Evolutionary conservation across 1,284 basidiomycete species (phyloP).

Genomic region (Megacollybia platyphylla): DNA sequence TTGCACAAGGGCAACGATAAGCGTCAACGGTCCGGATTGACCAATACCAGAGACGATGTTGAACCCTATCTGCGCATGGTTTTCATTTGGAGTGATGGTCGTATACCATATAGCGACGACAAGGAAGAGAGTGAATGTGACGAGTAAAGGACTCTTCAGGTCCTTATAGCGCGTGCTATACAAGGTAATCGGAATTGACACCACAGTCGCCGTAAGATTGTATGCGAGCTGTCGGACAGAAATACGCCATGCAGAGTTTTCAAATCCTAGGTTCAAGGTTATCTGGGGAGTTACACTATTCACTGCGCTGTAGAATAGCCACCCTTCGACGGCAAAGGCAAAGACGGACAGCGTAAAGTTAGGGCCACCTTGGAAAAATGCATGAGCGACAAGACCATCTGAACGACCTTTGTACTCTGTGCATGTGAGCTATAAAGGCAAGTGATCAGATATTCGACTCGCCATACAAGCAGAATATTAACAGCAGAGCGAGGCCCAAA

Average conservation of each 20-base stretch:
- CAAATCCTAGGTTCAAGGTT: constrained; percentile 8
- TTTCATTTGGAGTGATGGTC: constrained; percentile 9
- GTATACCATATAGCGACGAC: constrained; percentile 10
- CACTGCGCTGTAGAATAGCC: constrained; percentile 9
- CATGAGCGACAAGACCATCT: constrained; percentile 9
- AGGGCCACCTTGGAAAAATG: constrained; percentile 9
- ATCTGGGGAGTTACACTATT: constrained; percentile 9
- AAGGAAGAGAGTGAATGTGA: constrained; percentile 9
- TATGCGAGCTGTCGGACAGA: constrained; percentile 9
- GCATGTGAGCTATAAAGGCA: no score
- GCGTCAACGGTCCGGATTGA: constrained; percentile 9
- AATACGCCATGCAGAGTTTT: constrained; percentile 9
- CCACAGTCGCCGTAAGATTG: constrained; percentile 5
- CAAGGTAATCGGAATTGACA: constrained; percentile 9
- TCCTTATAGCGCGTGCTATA: constrained; percentile 10
- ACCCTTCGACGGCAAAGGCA: constrained; percentile 9
- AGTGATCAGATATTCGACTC: no score
- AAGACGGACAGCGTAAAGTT: constrained; percentile 8
- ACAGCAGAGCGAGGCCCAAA: constrained; percentile 7
- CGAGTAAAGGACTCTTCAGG: constrained; percentile 8
- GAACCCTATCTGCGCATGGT: constrained; percentile 9
- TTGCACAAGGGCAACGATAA: constrained; percentile 9
- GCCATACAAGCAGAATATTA: constrained; percentile 8
- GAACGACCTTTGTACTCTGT: constrained; percentile 8
- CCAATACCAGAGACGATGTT: constrained; percentile 9